A percentile compares a stretch with the other conserved stretches of the same genome.
Conservation (phyloP, 441 rosid species). For the Omphalea diandra region DNA sequence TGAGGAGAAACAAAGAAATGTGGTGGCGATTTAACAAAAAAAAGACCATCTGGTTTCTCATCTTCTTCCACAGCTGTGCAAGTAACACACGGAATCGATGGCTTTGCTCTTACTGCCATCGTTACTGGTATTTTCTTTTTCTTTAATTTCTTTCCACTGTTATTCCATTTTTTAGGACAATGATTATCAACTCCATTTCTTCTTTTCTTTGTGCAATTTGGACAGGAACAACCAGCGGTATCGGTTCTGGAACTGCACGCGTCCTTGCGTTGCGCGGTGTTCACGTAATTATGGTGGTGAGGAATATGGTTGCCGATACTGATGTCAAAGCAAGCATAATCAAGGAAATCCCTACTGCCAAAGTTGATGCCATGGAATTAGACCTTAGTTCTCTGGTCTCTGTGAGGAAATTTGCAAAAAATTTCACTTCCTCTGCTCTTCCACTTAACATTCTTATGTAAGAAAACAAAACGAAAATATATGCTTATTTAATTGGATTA, state of each 20-base stretch:
- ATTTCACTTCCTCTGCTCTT: conserved; percentile 49
- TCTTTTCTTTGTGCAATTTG: no score
- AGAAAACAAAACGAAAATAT: no score
- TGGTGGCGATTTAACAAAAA: no score
- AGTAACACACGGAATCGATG: conserved; percentile 23
- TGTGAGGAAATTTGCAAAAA: conserved; percentile 65
- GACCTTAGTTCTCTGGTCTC: conserved; percentile 75
- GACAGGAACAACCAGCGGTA: conserved; percentile 84
- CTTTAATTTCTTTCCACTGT: no score
- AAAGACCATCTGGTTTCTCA: no score
- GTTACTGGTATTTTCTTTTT: conserved; percentile 44
- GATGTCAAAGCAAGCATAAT: conserved; percentile 47
- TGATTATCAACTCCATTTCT: no score
- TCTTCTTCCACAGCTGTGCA: no score
- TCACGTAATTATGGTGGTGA: conserved; percentile 65
- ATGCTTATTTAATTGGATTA: no score
- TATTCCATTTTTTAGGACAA: no score
- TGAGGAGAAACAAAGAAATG: no score
- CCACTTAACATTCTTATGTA: conserved; percentile 73
- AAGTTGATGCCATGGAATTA: conserved; percentile 69
- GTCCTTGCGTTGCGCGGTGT: conserved; percentile 70
- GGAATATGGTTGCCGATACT: conserved; percentile 56
- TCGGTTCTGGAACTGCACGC: conserved; percentile 61
- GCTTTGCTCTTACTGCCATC: conserved; percentile 44
- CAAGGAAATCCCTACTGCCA: conserved; percentile 54